Percentiles rank a stretch among this genome's conserved stretches.
phyloP scores from a whole-genome alignment of 805 yeast species.

The Maudiozyma pseudohumilis region DNA sequence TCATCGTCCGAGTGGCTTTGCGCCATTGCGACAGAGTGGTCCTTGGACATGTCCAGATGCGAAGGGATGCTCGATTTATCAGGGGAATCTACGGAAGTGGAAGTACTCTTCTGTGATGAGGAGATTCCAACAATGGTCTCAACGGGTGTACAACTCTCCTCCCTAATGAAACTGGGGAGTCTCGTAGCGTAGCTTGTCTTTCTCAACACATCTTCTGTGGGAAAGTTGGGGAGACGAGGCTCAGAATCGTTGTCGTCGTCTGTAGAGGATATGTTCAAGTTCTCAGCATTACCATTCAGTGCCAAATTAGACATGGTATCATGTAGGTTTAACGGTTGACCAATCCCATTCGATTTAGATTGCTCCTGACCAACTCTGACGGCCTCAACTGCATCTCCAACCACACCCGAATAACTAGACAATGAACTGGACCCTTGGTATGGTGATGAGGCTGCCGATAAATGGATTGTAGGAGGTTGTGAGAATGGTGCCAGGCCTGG shows the following conservation, averaged over 20 bases:
- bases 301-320: conserved; percentile 1
- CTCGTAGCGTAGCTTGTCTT: conserved; percentile 5
- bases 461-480: conserved; percentile 4
- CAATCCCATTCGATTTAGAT: not conserved
- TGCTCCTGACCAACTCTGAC: not conserved
- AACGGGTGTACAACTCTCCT: not conserved
- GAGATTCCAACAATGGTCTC: not conserved
- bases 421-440: conserved; percentile 13
- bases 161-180: not conserved
- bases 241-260: not conserved
- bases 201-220: conserved; percentile 4
- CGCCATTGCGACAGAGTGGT: not conserved
- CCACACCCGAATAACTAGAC: conserved; percentile 26
- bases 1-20: not conserved
- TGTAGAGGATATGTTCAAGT: not conserved
- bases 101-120: not conserved
- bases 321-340: not conserved
- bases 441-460: conserved; percentile 2
- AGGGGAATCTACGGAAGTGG: not conserved
- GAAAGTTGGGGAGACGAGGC: conserved; percentile 5
- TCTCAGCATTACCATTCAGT: not conserved
- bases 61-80: not conserved
- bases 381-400: conserved; percentile 24
- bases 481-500: not conserved
- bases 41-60: not conserved